Base-by-base conservation (phyloP, 495 filamentous ascomycete genomes). In the Pseudoneurospora amorphoporcata region DNA sequence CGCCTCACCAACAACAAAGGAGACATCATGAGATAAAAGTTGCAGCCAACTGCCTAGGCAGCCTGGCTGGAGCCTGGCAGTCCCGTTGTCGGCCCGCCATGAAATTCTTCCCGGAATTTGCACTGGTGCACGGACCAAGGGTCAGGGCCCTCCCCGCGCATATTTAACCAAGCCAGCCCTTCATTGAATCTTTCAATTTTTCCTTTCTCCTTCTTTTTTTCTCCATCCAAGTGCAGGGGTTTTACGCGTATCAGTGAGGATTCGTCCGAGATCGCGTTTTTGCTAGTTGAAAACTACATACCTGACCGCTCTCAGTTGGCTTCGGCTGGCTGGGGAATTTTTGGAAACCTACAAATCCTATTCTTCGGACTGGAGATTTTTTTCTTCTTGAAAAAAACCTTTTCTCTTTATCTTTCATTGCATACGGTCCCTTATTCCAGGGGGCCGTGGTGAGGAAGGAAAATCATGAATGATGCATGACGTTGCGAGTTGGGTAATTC, bases 261-360 rank as follows among this genome's bases (percentile, higher is more conserved):
- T 84, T 82, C 83, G 82, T 86, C 84, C 81, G 84, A 86, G 84
- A 81, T 82, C 83, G 80, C 78, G 79, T 86, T 85, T 86, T 86
- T 86, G 84, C 84, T 86, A 84, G 83, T 85, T 86, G 84, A 86
- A 86, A 86, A 86, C 83, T 86, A 86, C 79, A 86, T 75, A 76
- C 77, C 77, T 84, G 84, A 85, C 83, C 79, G 79, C 83, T 86
- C 82, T 77, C 65, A 73, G 72, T 76, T 75, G 78, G 76, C 74
- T 69, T 58, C 37, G 72, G 69, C 75, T 74, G 73, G 75, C 73
- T 77, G 69, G 76, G 78, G 78, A 79, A 80, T 78, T 80, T 80
- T 78, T 80, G 78, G 75, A 68, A 75, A 40, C 29, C 12, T 8
- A 61, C 53, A 61, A 40, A 61, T 61, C 29, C 53, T 9, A 9